Evolutionary conservation across 495 filamentous ascomycete genomes (phyloP), one percentile per base, ranked within the genome.

Genomic region (Cudoniella acicularis): DNA sequence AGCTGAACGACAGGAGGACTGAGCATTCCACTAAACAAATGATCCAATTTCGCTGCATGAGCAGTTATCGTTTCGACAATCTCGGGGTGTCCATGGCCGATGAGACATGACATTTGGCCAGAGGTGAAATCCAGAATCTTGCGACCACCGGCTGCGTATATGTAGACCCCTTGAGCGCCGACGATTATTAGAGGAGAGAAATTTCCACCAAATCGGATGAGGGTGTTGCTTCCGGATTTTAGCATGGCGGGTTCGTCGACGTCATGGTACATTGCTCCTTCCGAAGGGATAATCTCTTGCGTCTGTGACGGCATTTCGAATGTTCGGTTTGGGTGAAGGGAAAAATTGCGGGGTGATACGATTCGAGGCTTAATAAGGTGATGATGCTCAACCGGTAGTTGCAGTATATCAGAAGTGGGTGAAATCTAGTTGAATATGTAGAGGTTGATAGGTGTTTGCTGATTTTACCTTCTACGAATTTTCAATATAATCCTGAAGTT

Each of bases 61-160:
- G 62, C 1, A 2, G 30, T 53, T 22, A 70, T 60, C 4, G 73
- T 75, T n/a, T 74, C 54, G 17, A 69, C 68, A 8, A 79, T 71
- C 42, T 75, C 69, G 45, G 68, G 57, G 53, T 79, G 68, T 8
- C 74, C 72, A 63, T 78, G 78, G 48, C 79, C 79, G 23, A 82
- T 60, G 51, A 71, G 73, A 26, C 77, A 72, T 41, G 79, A 77
- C 1, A 79, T 78, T 16, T 79, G 79, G 17, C 81, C 81, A 51
- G 79, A 76, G 3, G 76, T 78, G 0, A 79, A 85, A 61, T 89
- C 87, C 8, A 89, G 76, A 61, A 90, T 81, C 51, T 74, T 77
- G 8, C 77, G 80, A 20, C 83, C 84, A 72, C 85, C 76, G 49
- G 79, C 79, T 2, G 87, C 46, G 36, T 60, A 56, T 21, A 67